Base-by-base conservation (phyloP, 768 basidiomycete genomes). In the Mycena venus region DNA sequence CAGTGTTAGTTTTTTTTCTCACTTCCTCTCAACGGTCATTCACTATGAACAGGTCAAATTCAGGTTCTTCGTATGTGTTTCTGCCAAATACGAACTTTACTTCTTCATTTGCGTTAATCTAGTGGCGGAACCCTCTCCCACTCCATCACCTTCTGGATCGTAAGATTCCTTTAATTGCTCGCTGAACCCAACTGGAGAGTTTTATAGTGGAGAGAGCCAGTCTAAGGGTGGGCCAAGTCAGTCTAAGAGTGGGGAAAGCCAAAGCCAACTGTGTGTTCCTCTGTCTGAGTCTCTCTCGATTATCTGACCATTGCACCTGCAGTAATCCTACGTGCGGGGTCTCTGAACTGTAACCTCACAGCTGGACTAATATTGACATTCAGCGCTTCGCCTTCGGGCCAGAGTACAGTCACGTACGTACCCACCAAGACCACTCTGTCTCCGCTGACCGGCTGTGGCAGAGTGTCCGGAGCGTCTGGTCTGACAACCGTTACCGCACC, bases 371-470 rank as follows among this genome's bases (percentile, higher is more conserved):
- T 6, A 27, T 15, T 63, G 8, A 0, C 2, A 63, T 64, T 17
- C 14, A 64, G 47, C 29, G 31, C 21, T 49, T 21, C 29, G 21
- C 15, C 44, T 49, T 29, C 9, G 14, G 14, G 21, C n/a, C 44
- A 64, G 19, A 56, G 55, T 21, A 61, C 68, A 53, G 32, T 60
- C 6, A 69, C 68, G 68, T 69, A 40, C 15, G 59, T 56, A 27
- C n/a, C 12, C 32, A 15, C 11, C 5, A 21, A 7, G 7, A 23
- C 3, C 15, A 7, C 6, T 49, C 6, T 32, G 27, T 60, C 14
- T 61, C 31, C 5, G 34, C 68, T 69, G 8, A 69, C 47, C 10
- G 27, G 19, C 27, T 17, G n/a, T 42, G 29, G 10, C 32, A 68
- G 67, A 4, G 32, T 58, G 25, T 60, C 58, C 32, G 60, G 67